phyloP scores from a whole-genome alignment of 768 basidiomycete species.

The Dioszegia crocea region DNA sequence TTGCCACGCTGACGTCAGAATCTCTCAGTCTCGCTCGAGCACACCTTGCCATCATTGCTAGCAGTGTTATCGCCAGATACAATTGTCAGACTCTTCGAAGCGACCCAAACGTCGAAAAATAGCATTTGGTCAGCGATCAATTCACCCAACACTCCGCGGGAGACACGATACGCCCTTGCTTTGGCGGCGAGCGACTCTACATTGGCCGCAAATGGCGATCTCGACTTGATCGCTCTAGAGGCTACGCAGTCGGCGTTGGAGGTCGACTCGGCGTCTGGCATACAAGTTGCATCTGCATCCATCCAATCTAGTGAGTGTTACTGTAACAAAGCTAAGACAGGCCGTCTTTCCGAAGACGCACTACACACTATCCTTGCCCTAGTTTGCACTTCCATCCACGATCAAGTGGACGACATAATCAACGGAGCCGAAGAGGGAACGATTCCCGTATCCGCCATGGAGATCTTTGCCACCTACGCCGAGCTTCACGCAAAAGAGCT shows the following conservation, averaged over 20 bases:
- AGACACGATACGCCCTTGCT: constrained; percentile 19
- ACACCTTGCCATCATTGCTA: background rate
- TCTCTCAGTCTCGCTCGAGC: background rate
- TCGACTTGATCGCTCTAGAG: constrained; percentile 35
- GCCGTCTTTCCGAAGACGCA: constrained; percentile 24
- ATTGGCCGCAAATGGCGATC: constrained; percentile 13
- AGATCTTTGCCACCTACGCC: constrained; percentile 32
- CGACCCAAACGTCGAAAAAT: background rate
- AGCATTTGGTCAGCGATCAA: constrained; percentile 5
- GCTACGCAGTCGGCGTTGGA: constrained; percentile 33
- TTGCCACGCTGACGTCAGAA: background rate
- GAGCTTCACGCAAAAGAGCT: constrained; percentile 12
- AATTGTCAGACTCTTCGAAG: background rate
- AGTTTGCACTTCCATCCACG: constrained; percentile 35
- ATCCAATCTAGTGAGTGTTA: constrained; percentile 7
- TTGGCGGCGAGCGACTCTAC: background rate
- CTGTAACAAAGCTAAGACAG: background rate
- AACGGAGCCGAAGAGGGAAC: constrained; percentile 6
- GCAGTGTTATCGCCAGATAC: background rate
- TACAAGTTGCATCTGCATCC: background rate
- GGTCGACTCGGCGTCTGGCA: background rate
- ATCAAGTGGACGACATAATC: constrained; percentile 18
- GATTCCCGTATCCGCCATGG: constrained; percentile 22
- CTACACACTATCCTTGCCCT: constrained; percentile 35
- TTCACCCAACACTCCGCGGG: constrained; percentile 1